These are phyloP conservation scores for Triticum aestivum DNA, from an alignment of 176 grass and related monocot genomes.

Conservation along the genomic window IWGSC_CS_RefSeq_v2.1 NC_057808.1:390434297-390434796, in stretches of 20 bases:
- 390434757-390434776: constrained; percentile 45
- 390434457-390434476: constrained; percentile 73
- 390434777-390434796: constrained; percentile 53
- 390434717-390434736: constrained; percentile 66
- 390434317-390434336: too few species aligned
- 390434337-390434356: too few species aligned
- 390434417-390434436: constrained; percentile 30
- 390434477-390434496: constrained; percentile 70
- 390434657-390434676: constrained; percentile 68
- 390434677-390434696: constrained; percentile 44
- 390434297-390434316: too few species aligned
- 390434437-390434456: constrained; percentile 98
- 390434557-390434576: constrained; percentile 50
- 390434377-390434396: neutral
- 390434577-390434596: constrained; percentile 55
- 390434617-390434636: constrained; percentile 44
- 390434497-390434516: constrained; percentile 21
- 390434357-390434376: too few species aligned
- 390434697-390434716: constrained; percentile 67
- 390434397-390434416: neutral
- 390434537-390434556: neutral
- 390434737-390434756: constrained; percentile 73
- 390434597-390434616: constrained; percentile 72
- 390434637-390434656: neutral
- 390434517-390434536: neutral